Percentiles rank a stretch among this genome's conserved stretches.
Conservation (phyloP, 148 eudicot species). For the Fagopyrum esculentum region DNA sequence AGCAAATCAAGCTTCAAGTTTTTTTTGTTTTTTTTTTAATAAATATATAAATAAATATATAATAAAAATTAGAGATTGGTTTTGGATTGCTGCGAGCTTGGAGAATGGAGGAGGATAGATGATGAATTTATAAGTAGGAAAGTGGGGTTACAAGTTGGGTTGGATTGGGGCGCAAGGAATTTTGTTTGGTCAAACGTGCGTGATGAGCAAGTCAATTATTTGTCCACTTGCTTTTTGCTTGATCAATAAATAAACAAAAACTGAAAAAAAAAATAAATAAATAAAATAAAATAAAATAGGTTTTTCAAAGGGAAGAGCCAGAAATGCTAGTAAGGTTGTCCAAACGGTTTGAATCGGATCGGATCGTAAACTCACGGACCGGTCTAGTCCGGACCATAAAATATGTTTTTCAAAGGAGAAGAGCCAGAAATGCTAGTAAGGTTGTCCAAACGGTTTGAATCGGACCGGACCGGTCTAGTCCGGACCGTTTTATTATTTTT, state of each 20-base stretch:
- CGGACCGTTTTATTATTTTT: too few relatives aligned
- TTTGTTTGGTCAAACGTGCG: conserved; percentile 2
- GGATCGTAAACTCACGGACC: too few relatives aligned
- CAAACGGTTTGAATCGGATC: too few relatives aligned
- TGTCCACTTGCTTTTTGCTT: neutral
- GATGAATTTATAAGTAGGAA: neutral
- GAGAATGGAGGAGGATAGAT: neutral
- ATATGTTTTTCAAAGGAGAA: too few relatives aligned
- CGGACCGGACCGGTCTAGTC: too few relatives aligned
- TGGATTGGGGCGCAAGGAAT: neutral
- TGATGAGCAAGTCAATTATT: neutral
- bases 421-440: too few relatives aligned
- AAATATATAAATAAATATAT: neutral
- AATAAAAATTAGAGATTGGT: neutral
- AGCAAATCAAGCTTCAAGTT: neutral
- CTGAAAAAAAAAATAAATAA: too few relatives aligned
- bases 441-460: too few relatives aligned
- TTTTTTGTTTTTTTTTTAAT: neutral
- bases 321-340: too few relatives aligned
- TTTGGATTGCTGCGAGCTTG: neutral
- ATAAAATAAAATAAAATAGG: too few relatives aligned
- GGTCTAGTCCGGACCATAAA: too few relatives aligned
- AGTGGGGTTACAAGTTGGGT: neutral
- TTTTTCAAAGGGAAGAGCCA: too few relatives aligned
- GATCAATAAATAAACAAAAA: neutral